Base-by-base conservation (phyloP, 257 asterid genomes). In the Ligustrum vulgare region DNA sequence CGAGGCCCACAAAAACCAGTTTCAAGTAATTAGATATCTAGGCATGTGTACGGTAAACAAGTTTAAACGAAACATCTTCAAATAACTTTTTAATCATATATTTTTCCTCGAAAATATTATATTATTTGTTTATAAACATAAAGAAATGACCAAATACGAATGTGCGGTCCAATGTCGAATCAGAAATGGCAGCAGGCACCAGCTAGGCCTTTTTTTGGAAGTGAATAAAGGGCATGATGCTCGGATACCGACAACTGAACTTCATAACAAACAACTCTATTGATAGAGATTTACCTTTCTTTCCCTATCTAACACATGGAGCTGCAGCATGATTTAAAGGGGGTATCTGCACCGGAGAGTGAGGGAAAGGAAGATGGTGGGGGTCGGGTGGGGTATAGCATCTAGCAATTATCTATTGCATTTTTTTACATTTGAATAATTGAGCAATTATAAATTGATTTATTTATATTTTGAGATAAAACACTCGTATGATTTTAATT, bases 241-340 rank as follows among this genome's bases (percentile, higher is more conserved):
- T 35, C 35, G 70, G 80, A 75, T 69, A 80, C 67, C 35, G 80
- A 80, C 80, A 80, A 67, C 47, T 71, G 80, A 71, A 63, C 71
- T 62, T 56, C 71, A 75, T 37, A 28, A 34, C 76, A 70, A 28
- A 34, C 76, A 70, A 65, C 12, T 41, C 69, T 22, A 41, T 66
- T 72, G 73, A 72, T 36, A 66, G 70, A 16, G 71, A 73, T 69
- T 68, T 43, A 41, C 35, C 62, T 22, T 18, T 70, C 73, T 70
- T 43, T 41, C 73, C 63, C 63, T 70, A 13, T 32, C 22, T 43
- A 33, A 70, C 73, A 70, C 73, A 70, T 70, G 70, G 77, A 62
- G 62, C 54, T 54, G 64, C 41, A 25, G 23, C 22, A 6, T 8
- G 67, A 47, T n/a, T 56, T 72, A n/a, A 33, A 72, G 23, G 62